phyloP scores from a whole-genome alignment of 2,329 filamentous ascomycete species.

The Diaporthe vexans region DNA sequence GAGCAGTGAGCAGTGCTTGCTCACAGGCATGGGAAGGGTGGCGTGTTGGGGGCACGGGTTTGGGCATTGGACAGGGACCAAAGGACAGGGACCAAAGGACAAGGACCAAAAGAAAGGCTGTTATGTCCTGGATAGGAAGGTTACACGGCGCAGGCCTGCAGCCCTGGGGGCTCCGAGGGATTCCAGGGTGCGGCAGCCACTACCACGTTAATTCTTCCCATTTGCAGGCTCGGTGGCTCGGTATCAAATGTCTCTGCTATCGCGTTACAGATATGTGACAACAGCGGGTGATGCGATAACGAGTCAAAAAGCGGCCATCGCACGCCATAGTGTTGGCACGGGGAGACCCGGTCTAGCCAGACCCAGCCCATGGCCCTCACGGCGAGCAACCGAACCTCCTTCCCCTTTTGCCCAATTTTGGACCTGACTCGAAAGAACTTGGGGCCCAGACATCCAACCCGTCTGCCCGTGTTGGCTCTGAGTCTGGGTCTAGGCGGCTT shows the following conservation, averaged over 20 bases:
- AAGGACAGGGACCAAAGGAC: too few relatives aligned
- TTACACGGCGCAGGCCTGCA: background rate
- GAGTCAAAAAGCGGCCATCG: slow-evolving; percentile 19
- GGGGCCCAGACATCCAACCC: background rate
- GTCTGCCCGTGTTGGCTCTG: background rate
- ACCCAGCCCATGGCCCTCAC: background rate
- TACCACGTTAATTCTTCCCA: background rate
- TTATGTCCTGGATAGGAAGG: slow-evolving; percentile 29
- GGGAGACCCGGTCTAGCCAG: slow-evolving; percentile 5
- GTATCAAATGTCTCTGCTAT: background rate
- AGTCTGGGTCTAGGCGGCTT: background rate
- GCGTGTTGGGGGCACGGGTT: background rate
- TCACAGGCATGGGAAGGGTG: background rate
- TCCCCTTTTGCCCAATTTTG: slow-evolving; percentile 10
- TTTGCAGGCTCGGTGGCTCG: slow-evolving; percentile 8
- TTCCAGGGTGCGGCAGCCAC: background rate
- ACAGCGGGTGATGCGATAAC: slow-evolving; percentile 16
- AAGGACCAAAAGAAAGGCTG: too few relatives aligned
- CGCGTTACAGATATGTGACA: background rate
- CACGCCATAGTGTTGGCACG: slow-evolving; percentile 23
- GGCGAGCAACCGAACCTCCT: slow-evolving; percentile 19
- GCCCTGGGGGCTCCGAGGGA: background rate
- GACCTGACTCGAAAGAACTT: background rate
- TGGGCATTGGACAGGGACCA: too few relatives aligned
- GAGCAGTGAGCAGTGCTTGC: background rate